Conservation (phyloP, 805 yeast genomes). For the Zygosaccharomyces pseudorouxii region DNA sequence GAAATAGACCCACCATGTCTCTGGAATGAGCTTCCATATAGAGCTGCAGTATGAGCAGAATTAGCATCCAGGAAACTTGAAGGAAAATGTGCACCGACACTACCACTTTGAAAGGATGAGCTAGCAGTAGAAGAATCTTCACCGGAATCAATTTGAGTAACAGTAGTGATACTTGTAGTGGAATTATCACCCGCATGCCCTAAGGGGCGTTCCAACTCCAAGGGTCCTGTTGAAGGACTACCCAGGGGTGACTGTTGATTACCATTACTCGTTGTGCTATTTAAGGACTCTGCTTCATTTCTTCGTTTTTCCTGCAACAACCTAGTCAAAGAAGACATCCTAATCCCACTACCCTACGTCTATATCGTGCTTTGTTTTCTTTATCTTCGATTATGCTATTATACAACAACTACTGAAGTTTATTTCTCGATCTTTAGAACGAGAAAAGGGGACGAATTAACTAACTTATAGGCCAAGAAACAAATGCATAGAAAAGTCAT, state of each 20-base stretch:
- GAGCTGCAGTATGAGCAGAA: slow-evolving; percentile 36
- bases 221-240: slow-evolving; percentile 8
- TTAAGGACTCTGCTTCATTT: slow-evolving; percentile 17
- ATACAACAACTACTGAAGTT: slow-evolving; percentile 1
- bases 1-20: slow-evolving; percentile 22
- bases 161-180: slow-evolving; percentile 29
- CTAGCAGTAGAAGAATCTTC: slow-evolving; percentile 12
- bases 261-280: slow-evolving; percentile 3
- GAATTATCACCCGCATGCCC: slow-evolving; percentile 11
- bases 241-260: slow-evolving; percentile 1
- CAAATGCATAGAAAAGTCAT: neutral
- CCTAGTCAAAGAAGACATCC: slow-evolving; percentile 35
- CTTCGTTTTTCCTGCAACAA: slow-evolving; percentile 33
- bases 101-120: slow-evolving; percentile 9
- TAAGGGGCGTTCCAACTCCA: slow-evolving; percentile 15
- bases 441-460: neutral
- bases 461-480: neutral
- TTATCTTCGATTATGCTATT: neutral
- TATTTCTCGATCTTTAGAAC: neutral
- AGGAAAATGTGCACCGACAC: slow-evolving; percentile 18
- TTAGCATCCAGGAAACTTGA: slow-evolving; percentile 33
- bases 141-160: slow-evolving; percentile 28
- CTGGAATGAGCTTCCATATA: slow-evolving; percentile 23
- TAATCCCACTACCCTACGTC: neutral
- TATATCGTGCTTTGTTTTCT: neutral